Percentiles rank a stretch among this genome's conserved stretches.
Evolutionary conservation across 2,329 filamentous ascomycete genomes (phyloP).

Genomic region (Aspergillus neoniger): DNA sequence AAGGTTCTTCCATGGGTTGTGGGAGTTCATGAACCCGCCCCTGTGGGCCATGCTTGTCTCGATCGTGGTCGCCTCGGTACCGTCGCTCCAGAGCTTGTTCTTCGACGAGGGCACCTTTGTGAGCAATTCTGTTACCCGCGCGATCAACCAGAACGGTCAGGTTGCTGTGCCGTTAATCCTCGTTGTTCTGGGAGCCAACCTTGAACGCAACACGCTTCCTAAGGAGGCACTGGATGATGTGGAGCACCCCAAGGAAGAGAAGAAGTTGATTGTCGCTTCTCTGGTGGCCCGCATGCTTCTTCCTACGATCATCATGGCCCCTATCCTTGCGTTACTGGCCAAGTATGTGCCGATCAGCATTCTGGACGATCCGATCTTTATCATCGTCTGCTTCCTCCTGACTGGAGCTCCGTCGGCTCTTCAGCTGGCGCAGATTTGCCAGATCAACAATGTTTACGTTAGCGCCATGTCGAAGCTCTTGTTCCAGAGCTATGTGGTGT

Average conservation of each 20-base stretch:
- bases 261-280: constrained; percentile 80
- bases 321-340: constrained; percentile 79
- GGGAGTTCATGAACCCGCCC: constrained; percentile 97
- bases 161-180: constrained; percentile 95
- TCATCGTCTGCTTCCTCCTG: constrained; percentile 95
- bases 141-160: constrained; percentile 78
- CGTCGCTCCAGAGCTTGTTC: constrained; percentile 77
- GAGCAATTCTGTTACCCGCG: constrained; percentile 87
- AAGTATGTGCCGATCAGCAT: constrained; percentile 94
- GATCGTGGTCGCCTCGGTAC: constrained; percentile 87
- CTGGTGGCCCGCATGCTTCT: constrained; percentile 89
- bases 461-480: constrained; percentile 88
- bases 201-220: constrained; percentile 86
- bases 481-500: constrained; percentile 96
- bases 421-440: constrained; percentile 96
- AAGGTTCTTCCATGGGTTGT: constrained; percentile 67
- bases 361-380: constrained; percentile 94
- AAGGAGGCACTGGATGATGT: constrained; percentile 64
- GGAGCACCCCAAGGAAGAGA: constrained; percentile 69
- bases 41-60: constrained; percentile 95
- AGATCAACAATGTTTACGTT: constrained; percentile 96
- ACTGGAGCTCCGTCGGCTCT: constrained; percentile 90
- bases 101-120: constrained; percentile 88
- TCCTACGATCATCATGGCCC: constrained; percentile 89
- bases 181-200: constrained; percentile 90